phyloP scores from a whole-genome alignment of 305 asterid species.

The Fraxinus baroniana region DNA sequence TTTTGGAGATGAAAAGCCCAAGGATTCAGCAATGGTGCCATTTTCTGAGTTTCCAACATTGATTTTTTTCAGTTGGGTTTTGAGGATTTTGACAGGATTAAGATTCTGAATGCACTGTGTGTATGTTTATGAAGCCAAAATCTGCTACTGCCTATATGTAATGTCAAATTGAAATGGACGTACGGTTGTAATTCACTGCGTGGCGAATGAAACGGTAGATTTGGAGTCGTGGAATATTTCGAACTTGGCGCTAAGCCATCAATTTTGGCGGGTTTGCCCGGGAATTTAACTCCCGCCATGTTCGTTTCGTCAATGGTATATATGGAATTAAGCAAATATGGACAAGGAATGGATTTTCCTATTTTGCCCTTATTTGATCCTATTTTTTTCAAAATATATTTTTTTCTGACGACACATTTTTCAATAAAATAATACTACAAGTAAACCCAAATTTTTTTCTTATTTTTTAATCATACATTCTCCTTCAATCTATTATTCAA shows the following conservation, averaged over 20 bases:
- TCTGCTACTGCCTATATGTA: not conserved
- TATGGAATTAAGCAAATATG: not conserved
- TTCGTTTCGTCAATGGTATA: not conserved
- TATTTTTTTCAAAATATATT: too few species aligned
- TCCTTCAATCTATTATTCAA: too few species aligned
- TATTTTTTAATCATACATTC: too few species aligned
- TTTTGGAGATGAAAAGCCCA: conserved; percentile 73
- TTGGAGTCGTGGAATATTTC: not conserved
- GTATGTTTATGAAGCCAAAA: not conserved
- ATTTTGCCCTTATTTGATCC: not conserved
- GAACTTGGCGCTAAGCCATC: not conserved
- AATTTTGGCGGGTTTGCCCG: not conserved
- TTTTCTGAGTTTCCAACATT: conserved; percentile 46
- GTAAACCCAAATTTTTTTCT: too few species aligned
- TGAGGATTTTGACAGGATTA: not conserved
- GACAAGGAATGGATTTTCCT: not conserved
- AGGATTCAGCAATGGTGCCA: conserved; percentile 53
- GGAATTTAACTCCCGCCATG: not conserved
- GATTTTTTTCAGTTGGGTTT: not conserved
- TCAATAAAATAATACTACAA: too few species aligned
- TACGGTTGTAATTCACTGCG: not conserved
- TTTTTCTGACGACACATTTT: too few species aligned
- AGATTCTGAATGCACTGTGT: not conserved
- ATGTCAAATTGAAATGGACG: not conserved
- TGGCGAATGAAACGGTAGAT: not conserved